phyloP scores from a whole-genome alignment of 2,329 filamentous ascomycete species.

The Aspergillus unguis region DNA sequence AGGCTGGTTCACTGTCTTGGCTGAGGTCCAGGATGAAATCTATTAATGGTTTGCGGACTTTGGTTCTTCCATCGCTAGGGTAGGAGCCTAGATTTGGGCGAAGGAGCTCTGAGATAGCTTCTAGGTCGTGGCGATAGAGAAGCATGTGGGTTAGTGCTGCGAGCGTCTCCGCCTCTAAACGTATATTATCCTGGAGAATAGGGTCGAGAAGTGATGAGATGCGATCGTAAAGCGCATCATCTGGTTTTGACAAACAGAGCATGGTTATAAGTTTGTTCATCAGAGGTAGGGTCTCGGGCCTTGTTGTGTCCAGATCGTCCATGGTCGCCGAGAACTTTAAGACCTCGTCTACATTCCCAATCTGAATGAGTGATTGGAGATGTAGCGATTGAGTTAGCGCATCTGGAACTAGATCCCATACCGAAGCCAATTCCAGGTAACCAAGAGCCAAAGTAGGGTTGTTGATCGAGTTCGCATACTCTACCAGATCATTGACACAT shows the following conservation, averaged over 20 bases:
- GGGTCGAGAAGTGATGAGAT: constrained; percentile 71
- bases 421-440: constrained; percentile 64
- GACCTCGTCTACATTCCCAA: constrained; percentile 65
- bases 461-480: constrained; percentile 65
- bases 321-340: constrained; percentile 53
- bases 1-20: constrained; percentile 60
- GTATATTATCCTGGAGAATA: constrained; percentile 66
- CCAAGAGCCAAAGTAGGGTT: constrained; percentile 71
- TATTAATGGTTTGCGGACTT: constrained; percentile 64
- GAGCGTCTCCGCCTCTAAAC: constrained; percentile 71
- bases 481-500: constrained; percentile 74
- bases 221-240: constrained; percentile 63
- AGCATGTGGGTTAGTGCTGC: constrained; percentile 70
- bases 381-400: constrained; percentile 69
- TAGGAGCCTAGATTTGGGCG: constrained; percentile 57
- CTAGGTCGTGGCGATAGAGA: constrained; percentile 69
- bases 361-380: constrained; percentile 70
- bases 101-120: constrained; percentile 77
- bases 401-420: constrained; percentile 65
- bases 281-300: constrained; percentile 59
- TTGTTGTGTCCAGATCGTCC: constrained; percentile 51
- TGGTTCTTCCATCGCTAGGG: constrained; percentile 57
- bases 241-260: constrained; percentile 55
- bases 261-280: constrained; percentile 71
- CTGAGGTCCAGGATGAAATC: constrained; percentile 62